Conservation (phyloP, 495 filamentous ascomycete genomes). For the Hyphodiscus hymeniophilus region DNA sequence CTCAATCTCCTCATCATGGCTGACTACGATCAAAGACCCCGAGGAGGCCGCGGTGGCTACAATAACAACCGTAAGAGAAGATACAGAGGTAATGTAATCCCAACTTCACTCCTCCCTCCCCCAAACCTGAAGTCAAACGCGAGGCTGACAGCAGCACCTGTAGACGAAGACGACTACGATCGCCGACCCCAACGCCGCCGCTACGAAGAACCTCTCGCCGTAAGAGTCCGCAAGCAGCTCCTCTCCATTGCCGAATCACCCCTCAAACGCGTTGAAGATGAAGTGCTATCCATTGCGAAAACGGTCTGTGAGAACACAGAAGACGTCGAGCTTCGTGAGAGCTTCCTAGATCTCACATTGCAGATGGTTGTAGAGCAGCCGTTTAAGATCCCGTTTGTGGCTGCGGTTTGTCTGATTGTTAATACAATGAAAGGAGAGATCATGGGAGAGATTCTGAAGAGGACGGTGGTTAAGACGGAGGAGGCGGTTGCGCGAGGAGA, state of each 20-base stretch:
- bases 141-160: conserved; percentile 11
- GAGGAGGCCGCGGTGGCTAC: conserved; percentile 45
- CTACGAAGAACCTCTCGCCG: conserved; percentile 69
- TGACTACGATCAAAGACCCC: conserved; percentile 60
- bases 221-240: conserved; percentile 72
- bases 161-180: conserved; percentile 67
- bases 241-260: conserved; percentile 81
- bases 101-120: no score
- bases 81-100: conserved; percentile 36
- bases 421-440: conserved; percentile 66
- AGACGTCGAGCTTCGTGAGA: conserved; percentile 61
- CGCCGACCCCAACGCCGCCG: conserved; percentile 68
- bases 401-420: conserved; percentile 65
- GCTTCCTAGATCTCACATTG: conserved; percentile 62
- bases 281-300: conserved; percentile 66
- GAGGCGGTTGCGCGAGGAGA: conserved; percentile 56
- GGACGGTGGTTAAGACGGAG: conserved; percentile 49
- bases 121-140: neutral
- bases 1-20: conserved; percentile 44
- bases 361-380: conserved; percentile 85
- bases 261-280: conserved; percentile 71
- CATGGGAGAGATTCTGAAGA: conserved; percentile 55
- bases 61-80: conserved; percentile 68
- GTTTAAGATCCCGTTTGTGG: conserved; percentile 90
- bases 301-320: conserved; percentile 72